Evolutionary conservation across 2,329 filamentous ascomycete genomes (phyloP).

Genomic region (Calonectria crousiana): DNA sequence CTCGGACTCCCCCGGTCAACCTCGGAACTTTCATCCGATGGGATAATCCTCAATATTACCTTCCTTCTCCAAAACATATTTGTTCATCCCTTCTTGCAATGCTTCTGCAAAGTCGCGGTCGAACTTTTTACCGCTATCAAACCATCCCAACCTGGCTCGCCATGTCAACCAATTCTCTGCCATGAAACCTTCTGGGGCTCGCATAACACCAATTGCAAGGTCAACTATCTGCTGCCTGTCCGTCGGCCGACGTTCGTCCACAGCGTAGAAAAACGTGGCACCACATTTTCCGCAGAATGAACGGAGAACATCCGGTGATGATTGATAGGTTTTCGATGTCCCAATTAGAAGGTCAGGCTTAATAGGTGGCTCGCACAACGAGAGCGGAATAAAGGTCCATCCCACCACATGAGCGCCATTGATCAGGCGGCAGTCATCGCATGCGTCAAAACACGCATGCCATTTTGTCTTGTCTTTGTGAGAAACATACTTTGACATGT

Average conservation of each 20-base stretch:
- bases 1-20: conserved; percentile 33
- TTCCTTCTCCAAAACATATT: conserved; percentile 52
- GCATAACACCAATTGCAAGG: conserved; percentile 57
- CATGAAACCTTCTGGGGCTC: conserved; percentile 57
- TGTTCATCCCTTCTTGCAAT: conserved; percentile 52
- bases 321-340: conserved; percentile 58
- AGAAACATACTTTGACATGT: conserved; percentile 50
- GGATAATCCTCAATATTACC: conserved; percentile 47
- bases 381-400: conserved; percentile 58
- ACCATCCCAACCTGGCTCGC: conserved; percentile 53
- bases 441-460: conserved; percentile 56
- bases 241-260: conserved; percentile 42
- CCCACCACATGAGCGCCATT: conserved; percentile 55
- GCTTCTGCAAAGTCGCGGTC: conserved; percentile 52
- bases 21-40: conserved; percentile 41
- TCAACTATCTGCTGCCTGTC: conserved; percentile 54
- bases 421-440: conserved; percentile 58
- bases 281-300: conserved; percentile 62
- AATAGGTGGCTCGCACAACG: conserved; percentile 52
- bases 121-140: conserved; percentile 51
- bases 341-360: conserved; percentile 53
- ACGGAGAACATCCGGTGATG: conserved; percentile 53
- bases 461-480: conserved; percentile 56
- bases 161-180: conserved; percentile 62
- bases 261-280: conserved; percentile 56